Evolutionary conservation across 2,329 filamentous ascomycete species (phyloP), one percentile per base, ranked within the genome.

Genomic region (Colletotrichum siamense): DNA sequence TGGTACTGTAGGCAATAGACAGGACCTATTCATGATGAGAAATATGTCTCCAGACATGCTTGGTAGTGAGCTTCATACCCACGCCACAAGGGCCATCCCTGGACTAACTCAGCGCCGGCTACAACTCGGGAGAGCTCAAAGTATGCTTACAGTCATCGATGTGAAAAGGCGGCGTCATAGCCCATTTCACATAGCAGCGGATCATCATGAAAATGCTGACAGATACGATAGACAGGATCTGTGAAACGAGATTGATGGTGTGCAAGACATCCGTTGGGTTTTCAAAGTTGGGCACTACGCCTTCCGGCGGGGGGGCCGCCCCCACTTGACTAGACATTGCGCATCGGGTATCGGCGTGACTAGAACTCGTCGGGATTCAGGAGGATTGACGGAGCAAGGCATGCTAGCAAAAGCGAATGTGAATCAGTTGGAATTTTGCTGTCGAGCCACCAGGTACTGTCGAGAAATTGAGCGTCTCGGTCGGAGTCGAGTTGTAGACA

Each of bases 61-160:
- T 3, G 32, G 3, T n/a, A 13, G 8, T 2, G 3, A 5, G 10
- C 5, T 24, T 62, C 57, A 22, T 66, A 78, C 77, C 65, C 66
- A 78, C 1, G 74, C 71, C 10, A 74, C 34, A 3, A 77, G 39
- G 12, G 74, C 68, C 18, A 67, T 36, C 68, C 71, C 77, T 78
- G 16, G 7, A 7, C 10, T 9, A 5, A 6, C 6, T 24, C n/a
- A 77, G 62, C 26, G 5, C 28, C 15, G 15, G 34, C 10, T n/a
- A 6, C 4, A 5, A 2, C 6, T 13, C 5, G 6, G 8, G 22
- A 15, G 5, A 8, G 16, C 6, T 6, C 6, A 13, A 7, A 6
- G 52, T 8, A 4, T 26, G 77, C 82, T 71, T 75, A 83, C 82
- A 83, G 36, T 83, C 82, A 18, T 83, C 82, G 6, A 63, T 57